Base-by-base conservation (phyloP, 148 eudicot species). In the Fallopia convolvulus region DNA sequence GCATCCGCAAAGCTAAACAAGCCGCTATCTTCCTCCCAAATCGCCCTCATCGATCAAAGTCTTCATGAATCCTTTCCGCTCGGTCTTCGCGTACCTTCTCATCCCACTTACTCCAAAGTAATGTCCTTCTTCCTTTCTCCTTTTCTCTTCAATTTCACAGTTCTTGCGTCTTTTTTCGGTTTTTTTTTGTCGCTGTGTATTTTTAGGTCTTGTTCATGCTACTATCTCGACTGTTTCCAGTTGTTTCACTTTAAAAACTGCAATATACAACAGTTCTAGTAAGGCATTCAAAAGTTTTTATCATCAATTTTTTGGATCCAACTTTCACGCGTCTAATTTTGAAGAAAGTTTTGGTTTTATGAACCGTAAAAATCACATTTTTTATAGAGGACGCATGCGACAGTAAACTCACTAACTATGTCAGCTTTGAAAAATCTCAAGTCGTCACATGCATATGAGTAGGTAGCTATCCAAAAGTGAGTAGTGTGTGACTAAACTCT, bases 41-140 rank as follows among this genome's bases (percentile, higher is more conserved):
- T 81, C 36, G 49, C 79, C 70, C 63, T 82, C 70, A 50, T 88
- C 23, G 70, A 88, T 23, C 61, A 75, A 1, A 52, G 73, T 18
- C 79, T 85, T 75, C 13, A 8, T n/a, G 14, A 79, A 3, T 77
- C 81, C 71, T 79, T 83, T 72, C 78, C 84, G 0, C 44, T 10
- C 72, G 77, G 74, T 40, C 41, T 61, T 75, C 81, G 20, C 53
- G 80, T 81, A 32, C 88, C 91, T 50, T 70, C 81, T 74, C 89
- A 86, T 71, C 87, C 85, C 56, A 46, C 91, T 74, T 88, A 88
- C 50, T 63, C 86, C 46, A 47, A 81, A 39, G 91, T 88, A 86
- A 74, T 75, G 46, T 26, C 33, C 75, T 65, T 44, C 2, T 7
- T 56, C 23, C 44, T 44, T 26, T 6, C 23, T 40, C 6, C 0